A percentile compares a stretch with the other conserved stretches of the same genome.
phyloP scores from a whole-genome alignment of 441 rosid genomes.

The Pelargonium exstipulatum region DNA sequence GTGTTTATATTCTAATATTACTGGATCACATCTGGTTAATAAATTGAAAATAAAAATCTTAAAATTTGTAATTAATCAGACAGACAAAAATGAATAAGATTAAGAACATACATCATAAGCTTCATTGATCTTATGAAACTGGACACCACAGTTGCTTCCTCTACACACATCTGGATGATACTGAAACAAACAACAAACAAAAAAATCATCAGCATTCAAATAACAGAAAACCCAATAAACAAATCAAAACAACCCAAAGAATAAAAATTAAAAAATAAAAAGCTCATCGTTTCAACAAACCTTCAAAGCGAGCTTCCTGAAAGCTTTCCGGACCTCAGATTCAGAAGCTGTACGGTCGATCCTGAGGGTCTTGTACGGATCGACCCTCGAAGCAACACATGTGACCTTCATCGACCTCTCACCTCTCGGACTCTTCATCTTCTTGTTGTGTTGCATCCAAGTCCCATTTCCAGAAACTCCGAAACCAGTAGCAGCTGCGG shows the following conservation, averaged over 20 bases:
- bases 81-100: background rate
- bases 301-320: constrained; percentile 75
- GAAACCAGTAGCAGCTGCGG: constrained; percentile 24
- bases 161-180: constrained; percentile 96
- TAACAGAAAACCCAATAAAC: background rate
- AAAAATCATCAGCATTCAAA: background rate
- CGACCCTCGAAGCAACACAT: constrained; percentile 40
- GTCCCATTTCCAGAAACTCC: constrained; percentile 22
- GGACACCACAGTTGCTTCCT: constrained; percentile 69
- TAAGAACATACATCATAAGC: constrained; percentile 62
- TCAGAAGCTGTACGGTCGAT: constrained; percentile 76
- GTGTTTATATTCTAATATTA: no score
- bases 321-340: constrained; percentile 79
- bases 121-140: constrained; percentile 71
- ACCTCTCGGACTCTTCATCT: constrained; percentile 23
- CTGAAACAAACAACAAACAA: constrained; percentile 28
- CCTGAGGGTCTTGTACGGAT: constrained; percentile 67
- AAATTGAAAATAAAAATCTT: no score
- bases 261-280: background rate
- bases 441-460: constrained; percentile 23
- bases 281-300: constrained; percentile 22
- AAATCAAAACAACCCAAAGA: background rate
- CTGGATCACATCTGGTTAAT: background rate
- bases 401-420: constrained; percentile 29
- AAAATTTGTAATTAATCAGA: no score